A percentile compares a stretch with the other conserved stretches of the same genome.
Conservation (phyloP, 345 rosid genomes). For the Syzygium oleosum region DNA sequence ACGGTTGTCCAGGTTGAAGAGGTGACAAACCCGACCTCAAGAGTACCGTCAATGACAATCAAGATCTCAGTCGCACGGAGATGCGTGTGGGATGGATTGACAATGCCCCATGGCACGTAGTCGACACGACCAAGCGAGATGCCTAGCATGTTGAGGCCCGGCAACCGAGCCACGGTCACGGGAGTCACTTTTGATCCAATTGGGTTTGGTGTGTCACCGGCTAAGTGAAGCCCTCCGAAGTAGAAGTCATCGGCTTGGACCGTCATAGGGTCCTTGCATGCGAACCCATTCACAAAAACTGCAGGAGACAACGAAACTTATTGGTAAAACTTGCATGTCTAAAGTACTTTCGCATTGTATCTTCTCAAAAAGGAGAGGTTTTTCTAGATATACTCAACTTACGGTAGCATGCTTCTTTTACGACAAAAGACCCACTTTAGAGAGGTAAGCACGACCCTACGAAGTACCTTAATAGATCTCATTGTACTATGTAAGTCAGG, state of each 20-base stretch:
- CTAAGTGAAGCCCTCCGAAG: slow-evolving; percentile 6
- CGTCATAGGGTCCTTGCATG: background rate
- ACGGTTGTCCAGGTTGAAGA: slow-evolving; percentile 2
- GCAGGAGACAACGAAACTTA: background rate
- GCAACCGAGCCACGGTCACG: background rate
- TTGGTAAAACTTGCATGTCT: background rate
- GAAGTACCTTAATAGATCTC: no score
- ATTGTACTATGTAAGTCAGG: no score
- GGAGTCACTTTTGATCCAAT: slow-evolving; percentile 9
- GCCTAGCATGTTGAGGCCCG: slow-evolving; percentile 10
- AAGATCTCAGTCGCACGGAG: slow-evolving; percentile 7
- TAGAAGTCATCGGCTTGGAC: background rate
- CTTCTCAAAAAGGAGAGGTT: no score
- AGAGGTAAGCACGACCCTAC: no score
- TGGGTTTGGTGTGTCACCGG: slow-evolving; percentile 1
- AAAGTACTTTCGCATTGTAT: background rate
- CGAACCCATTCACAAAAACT: background rate
- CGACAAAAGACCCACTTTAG: no score
- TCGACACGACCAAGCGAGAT: slow-evolving; percentile 3
- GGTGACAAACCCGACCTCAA: slow-evolving; percentile 7
- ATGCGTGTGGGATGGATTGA: background rate
- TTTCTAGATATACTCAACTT: no score
- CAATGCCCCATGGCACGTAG: background rate
- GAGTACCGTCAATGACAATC: slow-evolving; percentile 2
- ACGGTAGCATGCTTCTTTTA: no score